These are phyloP conservation scores for Orychophragmus violaceus DNA, from an alignment of 345 rosid species.

Conservation along the genomic window DNA sequence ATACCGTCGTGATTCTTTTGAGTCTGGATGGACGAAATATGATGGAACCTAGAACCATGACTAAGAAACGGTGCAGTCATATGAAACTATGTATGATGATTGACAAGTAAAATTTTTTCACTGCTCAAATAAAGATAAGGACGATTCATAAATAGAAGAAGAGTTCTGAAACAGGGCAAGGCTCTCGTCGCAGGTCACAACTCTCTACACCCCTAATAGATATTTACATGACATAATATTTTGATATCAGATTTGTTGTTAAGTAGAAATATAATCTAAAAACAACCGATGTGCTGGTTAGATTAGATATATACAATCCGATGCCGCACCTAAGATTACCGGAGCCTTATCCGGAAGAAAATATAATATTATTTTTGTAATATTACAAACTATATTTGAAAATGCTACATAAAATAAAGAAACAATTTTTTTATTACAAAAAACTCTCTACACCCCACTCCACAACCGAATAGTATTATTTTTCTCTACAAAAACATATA, in stretches of 20 bases:
- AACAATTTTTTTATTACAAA: too few relatives aligned
- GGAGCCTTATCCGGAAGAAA: too few relatives aligned
- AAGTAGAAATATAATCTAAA: neutral
- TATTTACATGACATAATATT: slow-evolving; percentile 20
- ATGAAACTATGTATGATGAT: too few relatives aligned
- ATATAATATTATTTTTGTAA: too few relatives aligned
- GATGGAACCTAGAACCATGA: neutral
- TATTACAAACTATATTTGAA: too few relatives aligned
- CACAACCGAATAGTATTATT: too few relatives aligned
- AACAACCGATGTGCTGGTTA: neutral
- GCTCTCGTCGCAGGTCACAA: slow-evolving; percentile 2
- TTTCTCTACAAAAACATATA: too few relatives aligned
- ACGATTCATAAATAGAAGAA: neutral
- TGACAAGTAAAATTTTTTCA: neutral
- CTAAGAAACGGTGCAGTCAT: neutral
- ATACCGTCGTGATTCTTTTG: neutral
- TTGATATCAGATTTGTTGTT: slow-evolving; percentile 17
- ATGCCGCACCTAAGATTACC: too few relatives aligned
- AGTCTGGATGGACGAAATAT: neutral
- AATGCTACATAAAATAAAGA: too few relatives aligned
- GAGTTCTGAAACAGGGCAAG: slow-evolving; percentile 9
- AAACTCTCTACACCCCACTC: too few relatives aligned
- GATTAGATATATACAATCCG: neutral
- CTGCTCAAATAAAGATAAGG: neutral
- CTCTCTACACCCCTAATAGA: slow-evolving; percentile 7